Evolutionary conservation across 345 rosid genomes (phyloP), one percentile per base, ranked within the genome.

Genomic region (Ceriops tagal): DNA sequence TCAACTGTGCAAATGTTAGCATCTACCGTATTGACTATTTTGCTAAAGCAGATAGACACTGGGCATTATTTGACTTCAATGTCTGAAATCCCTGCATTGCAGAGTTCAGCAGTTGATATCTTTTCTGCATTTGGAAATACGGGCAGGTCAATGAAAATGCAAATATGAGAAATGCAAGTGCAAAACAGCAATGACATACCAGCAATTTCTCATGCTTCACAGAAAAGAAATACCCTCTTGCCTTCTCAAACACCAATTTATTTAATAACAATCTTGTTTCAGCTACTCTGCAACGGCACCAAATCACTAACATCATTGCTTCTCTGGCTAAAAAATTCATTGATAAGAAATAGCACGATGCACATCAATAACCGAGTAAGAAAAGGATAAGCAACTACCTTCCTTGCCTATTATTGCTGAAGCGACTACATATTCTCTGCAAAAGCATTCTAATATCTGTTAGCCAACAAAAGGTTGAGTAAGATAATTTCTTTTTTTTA

Each of bases 201-300:
- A 76, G 79, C 79, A 90, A 32, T 66, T 75, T 85, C 59, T 86
- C 84, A 55, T 46, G 88, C 83, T 83, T 86, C 61, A 77, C 69
- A 73, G 67, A 72, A 74, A 81, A 71, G 76, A 95, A 75, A 78
- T 80, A 88, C 81, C 82, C 72, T 73, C 75, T 85, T 68, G 84
- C 91, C 83, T 85, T 90, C 76, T 81, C 89, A 87, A 80, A 77
- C 26, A 82, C 79, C 65, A 89, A 67, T 78, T 88, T 83, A 73
- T 66, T 78, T 62, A 92, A 84, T 78, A 82, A 73, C 64, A 70
- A 67, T 74, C 76, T 83, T 75, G 74, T 77, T 73, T 85, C 96
- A 71, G 82, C 81, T 63, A 71, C 75, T 72, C 99, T 90, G 93
- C 78, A 79, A 75, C 52, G 59, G 43, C 70, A 81, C 34, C 35